A percentile compares a stretch with the other conserved stretches of the same genome.
Conservation (phyloP, 202 grass and related monocot species). For the Elaeis oleifera region DNA sequence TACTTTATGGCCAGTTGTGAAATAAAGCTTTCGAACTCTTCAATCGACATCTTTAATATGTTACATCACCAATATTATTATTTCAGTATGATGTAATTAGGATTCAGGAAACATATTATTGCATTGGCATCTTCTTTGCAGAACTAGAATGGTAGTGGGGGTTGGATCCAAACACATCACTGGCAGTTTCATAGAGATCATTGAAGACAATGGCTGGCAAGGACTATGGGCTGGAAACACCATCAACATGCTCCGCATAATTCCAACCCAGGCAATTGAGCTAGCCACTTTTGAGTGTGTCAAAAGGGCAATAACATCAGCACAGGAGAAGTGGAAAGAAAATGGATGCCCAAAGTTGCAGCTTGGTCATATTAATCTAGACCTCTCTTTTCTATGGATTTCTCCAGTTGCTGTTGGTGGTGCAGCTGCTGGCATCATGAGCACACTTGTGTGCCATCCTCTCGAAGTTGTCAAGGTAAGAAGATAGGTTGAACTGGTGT, state of each 20-base stretch:
- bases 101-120: neutral
- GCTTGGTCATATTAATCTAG: constrained; percentile 43
- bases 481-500: no score
- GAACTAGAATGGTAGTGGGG: constrained; percentile 94
- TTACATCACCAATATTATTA: no score
- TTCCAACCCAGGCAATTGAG: constrained; percentile 91
- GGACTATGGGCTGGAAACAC: constrained; percentile 92
- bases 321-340: constrained; percentile 65
- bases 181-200: constrained; percentile 65
- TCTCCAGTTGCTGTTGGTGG: constrained; percentile 70
- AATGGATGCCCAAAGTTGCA: constrained; percentile 47
- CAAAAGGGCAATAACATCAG: constrained; percentile 52
- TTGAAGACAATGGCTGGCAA: constrained; percentile 67
- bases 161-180: constrained; percentile 74
- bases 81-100: no score
- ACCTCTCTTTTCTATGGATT: constrained; percentile 40
- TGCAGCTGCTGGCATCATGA: constrained; percentile 72
- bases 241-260: constrained; percentile 87
- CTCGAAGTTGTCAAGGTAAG: constrained; percentile 90
- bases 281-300: constrained; percentile 72
- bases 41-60: no score
- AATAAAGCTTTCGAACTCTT: no score
- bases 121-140: constrained; percentile 30
- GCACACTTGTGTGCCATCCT: constrained; percentile 75
- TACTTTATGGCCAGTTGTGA: no score